Evolutionary conservation across 805 yeast species (phyloP).

Genomic region (Saturnispora sanitii): DNA sequence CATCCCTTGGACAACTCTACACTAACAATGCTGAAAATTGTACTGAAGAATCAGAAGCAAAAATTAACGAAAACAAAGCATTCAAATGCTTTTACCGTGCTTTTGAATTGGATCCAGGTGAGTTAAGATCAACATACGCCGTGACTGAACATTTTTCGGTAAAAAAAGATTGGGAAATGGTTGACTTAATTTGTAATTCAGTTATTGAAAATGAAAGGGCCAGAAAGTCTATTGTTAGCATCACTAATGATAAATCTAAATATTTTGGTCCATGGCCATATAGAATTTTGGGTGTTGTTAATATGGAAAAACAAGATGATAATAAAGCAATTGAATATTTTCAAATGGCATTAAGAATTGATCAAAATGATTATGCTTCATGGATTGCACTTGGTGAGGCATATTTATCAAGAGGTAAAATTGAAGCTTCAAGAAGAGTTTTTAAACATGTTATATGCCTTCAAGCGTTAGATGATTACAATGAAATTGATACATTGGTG

Average conservation of each 20-base stretch:
- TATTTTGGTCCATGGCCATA: conserved; percentile 69
- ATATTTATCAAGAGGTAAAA: conserved; percentile 71
- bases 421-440: conserved; percentile 80
- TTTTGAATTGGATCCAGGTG: conserved; percentile 74
- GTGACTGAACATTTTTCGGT: conserved; percentile 63
- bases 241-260: conserved; percentile 10
- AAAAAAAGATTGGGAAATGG: conserved; percentile 73
- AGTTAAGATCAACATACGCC: conserved; percentile 62
- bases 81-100: conserved; percentile 84
- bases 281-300: conserved; percentile 72
- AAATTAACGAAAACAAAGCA: conserved; percentile 53
- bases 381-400: conserved; percentile 99
- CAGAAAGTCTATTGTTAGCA: conserved; percentile 29
- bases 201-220: conserved; percentile 57
- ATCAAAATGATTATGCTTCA: conserved; percentile 59
- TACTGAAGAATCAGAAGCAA: not conserved
- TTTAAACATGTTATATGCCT: conserved; percentile 54
- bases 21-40: conserved; percentile 33
- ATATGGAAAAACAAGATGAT: conserved; percentile 61
- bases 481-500: not conserved
- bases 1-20: conserved; percentile 73
- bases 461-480: conserved; percentile 17
- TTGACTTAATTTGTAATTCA: conserved; percentile 60
- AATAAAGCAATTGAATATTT: conserved; percentile 80
- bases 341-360: conserved; percentile 71